Percentiles rank a stretch among this genome's conserved stretches.
Conservation (phyloP, 371 early-diverging fungal species). For the Dichotomocladium elegans region DNA sequence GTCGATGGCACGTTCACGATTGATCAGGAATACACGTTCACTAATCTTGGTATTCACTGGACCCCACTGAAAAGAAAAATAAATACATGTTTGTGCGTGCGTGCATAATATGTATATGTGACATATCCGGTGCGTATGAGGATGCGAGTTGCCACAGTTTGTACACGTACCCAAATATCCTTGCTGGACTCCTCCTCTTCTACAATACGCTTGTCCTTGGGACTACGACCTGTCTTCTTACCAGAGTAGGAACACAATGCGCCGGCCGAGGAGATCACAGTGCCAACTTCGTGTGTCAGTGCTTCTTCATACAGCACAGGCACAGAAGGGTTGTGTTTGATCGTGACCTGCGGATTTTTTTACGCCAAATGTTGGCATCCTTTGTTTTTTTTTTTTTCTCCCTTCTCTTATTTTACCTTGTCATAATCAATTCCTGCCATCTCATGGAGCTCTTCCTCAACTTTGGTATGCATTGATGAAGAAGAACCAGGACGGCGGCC, state of each 20-base stretch:
- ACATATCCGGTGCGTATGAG: background rate
- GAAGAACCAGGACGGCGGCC: slow-evolving; percentile 36
- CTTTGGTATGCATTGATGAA: slow-evolving; percentile 36
- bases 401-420: slow-evolving; percentile 22
- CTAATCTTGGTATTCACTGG: slow-evolving; percentile 92
- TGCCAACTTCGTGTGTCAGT: slow-evolving; percentile 82
- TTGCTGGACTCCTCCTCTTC: slow-evolving; percentile 76
- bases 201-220: slow-evolving; percentile 96
- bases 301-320: slow-evolving; percentile 95
- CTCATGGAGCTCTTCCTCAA: slow-evolving; percentile 51
- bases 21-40: slow-evolving; percentile 88
- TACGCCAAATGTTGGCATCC: background rate
- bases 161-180: slow-evolving; percentile 77
- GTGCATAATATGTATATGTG: background rate
- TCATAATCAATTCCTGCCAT: slow-evolving; percentile 53
- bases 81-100: background rate
- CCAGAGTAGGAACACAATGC: slow-evolving; percentile 92
- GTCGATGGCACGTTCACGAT: slow-evolving; percentile 94
- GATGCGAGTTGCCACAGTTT: too few species aligned
- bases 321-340: slow-evolving; percentile 71
- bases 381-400: background rate
- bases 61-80: slow-evolving; percentile 71
- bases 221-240: slow-evolving; percentile 86
- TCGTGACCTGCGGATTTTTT: slow-evolving; percentile 34
- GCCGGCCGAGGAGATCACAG: slow-evolving; percentile 87